These are phyloP conservation scores for Schizopora paradoxa DNA, from an alignment of 1,284 basidiomycete genomes.

Conservation along the genomic window DNA sequence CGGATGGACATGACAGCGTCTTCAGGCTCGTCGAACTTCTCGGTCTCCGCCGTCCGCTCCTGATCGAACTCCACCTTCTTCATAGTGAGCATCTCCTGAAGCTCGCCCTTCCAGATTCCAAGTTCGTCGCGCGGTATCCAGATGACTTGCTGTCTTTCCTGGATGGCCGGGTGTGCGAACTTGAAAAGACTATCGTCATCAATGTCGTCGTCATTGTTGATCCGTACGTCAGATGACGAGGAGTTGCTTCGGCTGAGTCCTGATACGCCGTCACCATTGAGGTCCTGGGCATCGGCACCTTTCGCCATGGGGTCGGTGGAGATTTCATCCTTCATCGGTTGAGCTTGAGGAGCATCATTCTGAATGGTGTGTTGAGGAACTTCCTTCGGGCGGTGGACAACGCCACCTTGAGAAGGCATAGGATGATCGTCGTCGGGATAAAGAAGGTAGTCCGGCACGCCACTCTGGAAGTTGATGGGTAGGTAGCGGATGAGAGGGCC, in stretches of 20 bases:
- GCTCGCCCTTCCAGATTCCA: conserved; percentile 40
- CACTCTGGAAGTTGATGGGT: too few species aligned
- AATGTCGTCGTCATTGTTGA: conserved; percentile 11
- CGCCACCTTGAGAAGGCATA: too few species aligned
- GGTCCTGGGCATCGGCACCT: background rate
- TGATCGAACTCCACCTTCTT: conserved; percentile 56
- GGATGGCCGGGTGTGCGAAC: conserved; percentile 80
- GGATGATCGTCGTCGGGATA: conserved; percentile 71
- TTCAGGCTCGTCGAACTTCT: too few species aligned
- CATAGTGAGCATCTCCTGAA: too few species aligned
- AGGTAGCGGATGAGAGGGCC: conserved; percentile 60
- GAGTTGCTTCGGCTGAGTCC: background rate
- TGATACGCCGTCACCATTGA: background rate
- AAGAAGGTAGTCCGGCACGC: too few species aligned
- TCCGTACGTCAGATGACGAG: conserved; percentile 20
- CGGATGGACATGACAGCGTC: too few species aligned
- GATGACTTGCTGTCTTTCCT: conserved; percentile 66
- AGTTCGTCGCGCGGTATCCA: conserved; percentile 78
- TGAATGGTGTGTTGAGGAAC: conserved; percentile 18
- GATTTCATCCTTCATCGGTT: background rate
- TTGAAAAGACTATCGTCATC: conserved; percentile 31
- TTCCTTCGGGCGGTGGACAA: too few species aligned
- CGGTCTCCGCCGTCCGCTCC: conserved; percentile 54
- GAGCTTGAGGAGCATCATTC: conserved; percentile 19
- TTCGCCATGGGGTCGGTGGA: conserved; percentile 1